phyloP scores from a whole-genome alignment of 2,329 filamentous ascomycete genomes.

The Colletotrichum lini region DNA sequence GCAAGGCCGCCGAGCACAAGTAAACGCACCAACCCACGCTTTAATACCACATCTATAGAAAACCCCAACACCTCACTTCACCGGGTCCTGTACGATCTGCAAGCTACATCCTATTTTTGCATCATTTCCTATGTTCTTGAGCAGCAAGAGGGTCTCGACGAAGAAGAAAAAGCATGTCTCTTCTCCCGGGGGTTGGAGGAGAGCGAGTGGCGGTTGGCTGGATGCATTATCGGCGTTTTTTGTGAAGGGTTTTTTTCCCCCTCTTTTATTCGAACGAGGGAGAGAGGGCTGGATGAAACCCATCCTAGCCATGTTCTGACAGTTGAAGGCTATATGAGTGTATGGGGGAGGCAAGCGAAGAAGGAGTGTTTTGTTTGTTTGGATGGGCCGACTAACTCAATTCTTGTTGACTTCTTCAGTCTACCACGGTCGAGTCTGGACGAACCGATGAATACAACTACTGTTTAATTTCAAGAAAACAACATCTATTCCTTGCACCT shows the following conservation, averaged over 20 bases:
- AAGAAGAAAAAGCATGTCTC: not conserved
- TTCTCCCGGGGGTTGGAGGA: not conserved
- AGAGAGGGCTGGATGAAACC: not conserved
- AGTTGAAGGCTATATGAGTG: not conserved
- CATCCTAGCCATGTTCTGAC: not conserved
- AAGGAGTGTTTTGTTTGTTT: not conserved
- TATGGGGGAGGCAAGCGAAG: not conserved
- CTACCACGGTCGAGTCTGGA: not conserved
- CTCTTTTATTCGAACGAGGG: not conserved
- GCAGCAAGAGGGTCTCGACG: not conserved
- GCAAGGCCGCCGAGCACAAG: conserved; percentile 44
- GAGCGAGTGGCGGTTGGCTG: not conserved
- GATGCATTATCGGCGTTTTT: conserved; percentile 16
- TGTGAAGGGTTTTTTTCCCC: not conserved
- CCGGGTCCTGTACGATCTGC: not conserved
- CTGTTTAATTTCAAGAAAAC: not conserved
- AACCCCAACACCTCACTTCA: not conserved
- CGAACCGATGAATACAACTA: not conserved
- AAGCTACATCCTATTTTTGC: not conserved
- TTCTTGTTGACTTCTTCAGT: not conserved
- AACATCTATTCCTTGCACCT: not conserved
- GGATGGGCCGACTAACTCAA: not conserved
- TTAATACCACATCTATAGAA: not conserved
- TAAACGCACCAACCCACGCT: not conserved
- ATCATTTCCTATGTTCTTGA: conserved; percentile 4